Conservation (phyloP, 768 basidiomycete species). For the Kwoniella bestiolae region DNA sequence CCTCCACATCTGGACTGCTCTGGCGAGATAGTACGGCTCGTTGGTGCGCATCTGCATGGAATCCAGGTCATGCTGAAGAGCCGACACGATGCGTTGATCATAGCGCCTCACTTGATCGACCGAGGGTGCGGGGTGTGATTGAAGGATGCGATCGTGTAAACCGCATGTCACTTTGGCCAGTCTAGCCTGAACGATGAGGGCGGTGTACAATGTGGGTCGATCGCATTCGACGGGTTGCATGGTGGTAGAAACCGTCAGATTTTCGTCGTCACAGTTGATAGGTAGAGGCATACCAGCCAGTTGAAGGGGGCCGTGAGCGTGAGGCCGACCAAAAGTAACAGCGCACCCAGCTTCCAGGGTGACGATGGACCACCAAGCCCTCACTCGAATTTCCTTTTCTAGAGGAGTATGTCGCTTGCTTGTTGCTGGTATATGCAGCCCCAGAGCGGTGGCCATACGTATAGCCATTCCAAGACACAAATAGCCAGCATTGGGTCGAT, state of each 20-base stretch:
- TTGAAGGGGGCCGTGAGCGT: conserved; percentile 12
- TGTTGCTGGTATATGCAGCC: conserved; percentile 20
- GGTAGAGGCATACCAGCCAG: conserved; percentile 14
- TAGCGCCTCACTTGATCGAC: not conserved
- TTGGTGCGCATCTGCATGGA: conserved; percentile 9
- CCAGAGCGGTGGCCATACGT: conserved; percentile 26
- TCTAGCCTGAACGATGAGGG: conserved; percentile 25
- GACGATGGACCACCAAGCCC: conserved; percentile 28
- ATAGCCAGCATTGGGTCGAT: conserved; percentile 33
- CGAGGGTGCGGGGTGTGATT: conserved; percentile 2
- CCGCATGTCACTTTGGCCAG: conserved; percentile 18
- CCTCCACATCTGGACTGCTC: conserved; percentile 23
- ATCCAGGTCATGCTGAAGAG: conserved; percentile 12
- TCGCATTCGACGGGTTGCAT: not conserved
- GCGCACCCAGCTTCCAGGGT: conserved; percentile 30
- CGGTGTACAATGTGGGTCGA: conserved; percentile 27
- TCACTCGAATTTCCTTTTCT: conserved; percentile 22
- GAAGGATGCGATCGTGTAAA: conserved; percentile 25
- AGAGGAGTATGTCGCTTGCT: conserved; percentile 13
- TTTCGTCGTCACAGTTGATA: conserved; percentile 31
- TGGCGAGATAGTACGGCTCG: conserved; percentile 16
- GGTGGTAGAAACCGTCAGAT: conserved; percentile 20
- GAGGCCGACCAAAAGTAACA: conserved; percentile 32
- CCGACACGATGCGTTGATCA: conserved; percentile 16
- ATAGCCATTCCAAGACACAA: conserved; percentile 28